Conservation (phyloP, 805 yeast species). For the Babjeviella inositovora region DNA sequence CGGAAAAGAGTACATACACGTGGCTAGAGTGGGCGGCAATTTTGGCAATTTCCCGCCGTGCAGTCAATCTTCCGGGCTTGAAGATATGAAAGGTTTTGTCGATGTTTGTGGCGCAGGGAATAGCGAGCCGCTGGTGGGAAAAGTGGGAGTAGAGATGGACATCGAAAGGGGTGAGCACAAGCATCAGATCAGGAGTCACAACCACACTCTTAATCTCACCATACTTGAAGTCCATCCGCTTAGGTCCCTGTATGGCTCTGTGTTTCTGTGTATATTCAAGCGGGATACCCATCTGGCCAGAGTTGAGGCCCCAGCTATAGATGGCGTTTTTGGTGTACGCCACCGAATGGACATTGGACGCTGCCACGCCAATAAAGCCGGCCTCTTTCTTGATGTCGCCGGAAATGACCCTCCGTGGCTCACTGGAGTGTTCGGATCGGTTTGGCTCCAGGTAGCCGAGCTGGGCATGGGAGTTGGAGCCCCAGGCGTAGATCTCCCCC, state of each 20-base stretch:
- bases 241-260: slow-evolving; percentile 20
- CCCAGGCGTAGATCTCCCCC: slow-evolving; percentile 65
- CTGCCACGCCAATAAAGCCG: slow-evolving; percentile 26
- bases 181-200: slow-evolving; percentile 57
- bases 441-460: slow-evolving; percentile 31
- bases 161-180: slow-evolving; percentile 38
- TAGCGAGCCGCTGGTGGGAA: slow-evolving; percentile 30
- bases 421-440: slow-evolving; percentile 8
- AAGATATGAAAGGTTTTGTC: slow-evolving; percentile 34
- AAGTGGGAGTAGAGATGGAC: slow-evolving; percentile 49
- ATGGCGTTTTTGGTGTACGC: slow-evolving; percentile 33
- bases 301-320: slow-evolving; percentile 63
- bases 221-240: slow-evolving; percentile 21
- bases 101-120: slow-evolving; percentile 11
- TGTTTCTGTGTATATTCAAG: too few relatives aligned
- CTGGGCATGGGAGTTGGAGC: slow-evolving; percentile 53
- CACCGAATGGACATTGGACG: slow-evolving; percentile 57
- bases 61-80: slow-evolving; percentile 33
- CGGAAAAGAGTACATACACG: slow-evolving; percentile 33
- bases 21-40: slow-evolving; percentile 17
- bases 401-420: slow-evolving; percentile 20
- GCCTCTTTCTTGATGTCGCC: slow-evolving; percentile 23
- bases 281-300: slow-evolving; percentile 66
- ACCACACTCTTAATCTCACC: slow-evolving; percentile 35
- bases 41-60: slow-evolving; percentile 13